Evolutionary conservation across 768 basidiomycete genomes (phyloP), one percentile per base, ranked within the genome.

Genomic region (Suillus weaverae): DNA sequence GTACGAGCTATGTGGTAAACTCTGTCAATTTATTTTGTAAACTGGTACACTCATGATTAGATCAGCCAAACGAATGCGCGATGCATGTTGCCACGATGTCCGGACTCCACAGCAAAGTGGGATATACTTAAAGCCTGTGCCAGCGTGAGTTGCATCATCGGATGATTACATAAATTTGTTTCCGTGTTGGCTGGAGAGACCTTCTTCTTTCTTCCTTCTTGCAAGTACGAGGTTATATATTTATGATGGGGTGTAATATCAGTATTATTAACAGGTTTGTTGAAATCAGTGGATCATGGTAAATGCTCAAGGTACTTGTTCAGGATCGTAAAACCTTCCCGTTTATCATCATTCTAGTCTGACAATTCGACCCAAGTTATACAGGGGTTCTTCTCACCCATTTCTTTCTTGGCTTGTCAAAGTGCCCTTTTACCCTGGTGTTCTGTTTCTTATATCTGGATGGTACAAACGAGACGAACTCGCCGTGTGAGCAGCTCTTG

Each of bases 401-500:
- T 9, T 82, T 83, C 70, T 77, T 78, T 69, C 70, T 82, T 4
- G 82, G 82, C 35, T 81, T 80, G 69, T 77, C 57, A 66, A 71
- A 70, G 74, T 69, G 54, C 70, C 68, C 46, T 73, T 71, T 59
- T 72, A 64, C 56, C 71, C 73, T 41, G 70, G 72, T 13, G 71
- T 76, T 26, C 5, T 16, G 5, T 50, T 26, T 50, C 26, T 50
- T 10, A 46, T 46, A 50, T 30, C 26, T 30, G 71, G 74, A 43
- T 81, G 80, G 80, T 82, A 80, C 68, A 78, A 68, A 38, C 71
- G 70, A 35, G 68, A 74, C n/a, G 80, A 82, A 64, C 75, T 82
- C 30, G 79, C 75, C 30, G 66, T 77, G 38, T n/a, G 80, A n/a
- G 74, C 74, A 14, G 78, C 80, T 13, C 71, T 80, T 61, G 67